Evolutionary conservation across 306 rosid species (phyloP), one percentile per base, ranked within the genome.

Genomic region (Begonia loranthoides): DNA sequence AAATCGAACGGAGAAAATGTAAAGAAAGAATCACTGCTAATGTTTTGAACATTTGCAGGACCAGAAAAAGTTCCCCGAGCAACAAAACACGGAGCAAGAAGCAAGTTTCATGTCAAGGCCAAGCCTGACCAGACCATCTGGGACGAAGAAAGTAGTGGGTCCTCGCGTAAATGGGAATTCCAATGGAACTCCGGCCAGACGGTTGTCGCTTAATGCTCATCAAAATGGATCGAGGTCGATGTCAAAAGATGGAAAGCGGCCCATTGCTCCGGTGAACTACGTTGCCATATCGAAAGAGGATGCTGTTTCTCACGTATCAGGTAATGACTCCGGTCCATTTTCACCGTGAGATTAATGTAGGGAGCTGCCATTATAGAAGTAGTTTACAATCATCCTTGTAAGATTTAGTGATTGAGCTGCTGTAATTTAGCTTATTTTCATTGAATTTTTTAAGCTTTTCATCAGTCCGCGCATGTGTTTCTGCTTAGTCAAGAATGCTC

Each of bases 271-370:
- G 0, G 73, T 74, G 73, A 90, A 82, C 76, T 78, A 82, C 15
- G 94, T 82, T n/a, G 83, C 95, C 11, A 66, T 90, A 24, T 74
- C 94, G 9, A 90, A 90, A 72, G 96, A 83, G 19, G 97, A 90
- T 55, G 82, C 72, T 28, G 81, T 74, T 17, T 90, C 95, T 40
- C 87, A 82, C 9, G 64, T 77, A 70, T 85, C 95, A 22, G 95
- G 87, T 49, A 56, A 79, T 9, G 95, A 90, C 38, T 70, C 83
- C 7, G 52, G 63, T 73, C 77, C 86, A 1, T 66, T 71, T 59
- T 82, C 97, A 41, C 94, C 94, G 57, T 90, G 68, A 70, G 52
- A 57, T 41, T 33, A 22, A 41, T 21, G 33, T n/a, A 28, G 9
- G 36, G 9, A 56, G 14, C 51, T 43, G 46, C 60, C 13, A 58